Evolutionary conservation across 2,329 filamentous ascomycete genomes (phyloP).

Genomic region (Emergomyces africanus): DNA sequence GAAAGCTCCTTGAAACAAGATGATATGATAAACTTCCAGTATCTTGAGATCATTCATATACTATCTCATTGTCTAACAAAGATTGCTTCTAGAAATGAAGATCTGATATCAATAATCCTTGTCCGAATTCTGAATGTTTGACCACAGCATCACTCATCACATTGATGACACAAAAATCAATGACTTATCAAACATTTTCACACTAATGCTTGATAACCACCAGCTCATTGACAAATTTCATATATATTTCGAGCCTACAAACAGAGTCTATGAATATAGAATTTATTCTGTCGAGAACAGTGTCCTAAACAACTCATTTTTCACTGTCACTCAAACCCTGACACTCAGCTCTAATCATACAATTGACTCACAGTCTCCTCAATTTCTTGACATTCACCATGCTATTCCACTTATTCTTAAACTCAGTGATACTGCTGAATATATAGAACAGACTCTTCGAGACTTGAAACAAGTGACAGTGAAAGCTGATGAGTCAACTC

Average conservation of each 20-base stretch:
- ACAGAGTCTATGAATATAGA: slow-evolving; percentile 7
- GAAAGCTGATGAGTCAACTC: slow-evolving; percentile 6
- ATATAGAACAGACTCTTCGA: slow-evolving; percentile 9
- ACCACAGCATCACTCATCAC: slow-evolving; percentile 6
- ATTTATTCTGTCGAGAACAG: slow-evolving; percentile 12
- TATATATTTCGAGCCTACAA: slow-evolving; percentile 10
- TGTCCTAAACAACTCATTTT: slow-evolving; percentile 10
- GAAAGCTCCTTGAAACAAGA: slow-evolving; percentile 9
- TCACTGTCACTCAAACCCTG: slow-evolving; percentile 13
- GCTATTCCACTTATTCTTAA: slow-evolving; percentile 18
- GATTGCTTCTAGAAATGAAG: slow-evolving; percentile 8
- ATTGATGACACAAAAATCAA: slow-evolving; percentile 10
- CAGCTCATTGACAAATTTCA: slow-evolving; percentile 11
- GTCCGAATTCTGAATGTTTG: slow-evolving; percentile 11
- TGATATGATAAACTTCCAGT: background rate
- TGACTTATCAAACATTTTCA: slow-evolving; percentile 11
- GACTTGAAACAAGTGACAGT: slow-evolving; percentile 14
- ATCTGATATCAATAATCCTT: slow-evolving; percentile 10
- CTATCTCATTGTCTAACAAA: slow-evolving; percentile 13
- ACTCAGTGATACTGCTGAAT: slow-evolving; percentile 10
- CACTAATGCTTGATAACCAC: slow-evolving; percentile 9
- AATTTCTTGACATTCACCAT: slow-evolving; percentile 16
- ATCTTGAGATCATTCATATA: slow-evolving; percentile 15
- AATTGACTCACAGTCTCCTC: slow-evolving; percentile 19
- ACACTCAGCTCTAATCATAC: slow-evolving; percentile 17